Evolutionary conservation across 768 basidiomycete species (phyloP).

Genomic region (Leucocoprinus leucothites): DNA sequence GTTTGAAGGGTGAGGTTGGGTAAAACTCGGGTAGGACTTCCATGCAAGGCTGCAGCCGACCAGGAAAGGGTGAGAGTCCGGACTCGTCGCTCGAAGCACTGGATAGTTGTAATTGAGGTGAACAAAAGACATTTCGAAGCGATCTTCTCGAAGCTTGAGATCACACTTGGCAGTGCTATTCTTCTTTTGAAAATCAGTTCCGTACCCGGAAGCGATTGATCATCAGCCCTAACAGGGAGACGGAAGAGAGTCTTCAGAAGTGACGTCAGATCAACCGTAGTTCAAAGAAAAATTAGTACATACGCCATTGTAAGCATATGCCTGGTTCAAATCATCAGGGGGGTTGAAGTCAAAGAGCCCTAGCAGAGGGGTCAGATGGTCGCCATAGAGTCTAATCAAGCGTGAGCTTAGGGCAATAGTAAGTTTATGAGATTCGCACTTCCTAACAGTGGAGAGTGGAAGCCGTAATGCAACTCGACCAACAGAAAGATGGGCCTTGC

Average conservation of each 20-base stretch:
- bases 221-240: slow-evolving; percentile 36
- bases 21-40: not conserved
- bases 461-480: slow-evolving; percentile 27
- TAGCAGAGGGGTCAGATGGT: slow-evolving; percentile 36
- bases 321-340: slow-evolving; percentile 15
- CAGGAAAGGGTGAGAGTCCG: slow-evolving; percentile 17
- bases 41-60: slow-evolving; percentile 22
- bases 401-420: not conserved
- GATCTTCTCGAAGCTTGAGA: slow-evolving; percentile 26
- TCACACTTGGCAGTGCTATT: slow-evolving; percentile 21
- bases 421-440: slow-evolving; percentile 19
- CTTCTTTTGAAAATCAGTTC: slow-evolving; percentile 20
- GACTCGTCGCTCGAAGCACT: slow-evolving; percentile 21
- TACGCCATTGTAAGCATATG: slow-evolving; percentile 37
- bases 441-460: slow-evolving; percentile 31
- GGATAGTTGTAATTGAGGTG: slow-evolving; percentile 31
- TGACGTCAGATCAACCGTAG: not conserved
- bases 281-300: slow-evolving; percentile 12
- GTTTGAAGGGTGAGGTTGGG: not conserved
- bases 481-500: slow-evolving; percentile 36
- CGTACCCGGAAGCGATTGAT: slow-evolving; percentile 17
- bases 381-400: slow-evolving; percentile 34
- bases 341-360: slow-evolving; percentile 37
- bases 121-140: slow-evolving; percentile 40
- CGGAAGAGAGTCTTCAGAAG: slow-evolving; percentile 42